Percentiles rank a stretch among this genome's conserved stretches.
These are phyloP conservation scores for Spathaspora gorwiae DNA, from an alignment of 805 yeast genomes.

Conservation along the genomic window DNA sequence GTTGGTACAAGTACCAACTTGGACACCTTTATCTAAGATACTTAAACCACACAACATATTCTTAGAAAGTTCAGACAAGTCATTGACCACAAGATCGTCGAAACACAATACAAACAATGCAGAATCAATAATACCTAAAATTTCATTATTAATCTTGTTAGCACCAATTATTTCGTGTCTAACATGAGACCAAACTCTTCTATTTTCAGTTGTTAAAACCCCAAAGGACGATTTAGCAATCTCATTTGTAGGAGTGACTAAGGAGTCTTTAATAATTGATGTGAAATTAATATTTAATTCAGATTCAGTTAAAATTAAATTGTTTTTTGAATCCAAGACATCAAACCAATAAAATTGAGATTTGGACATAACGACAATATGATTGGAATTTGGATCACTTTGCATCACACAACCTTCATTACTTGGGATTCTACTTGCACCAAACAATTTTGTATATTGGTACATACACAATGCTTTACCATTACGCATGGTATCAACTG, in stretches of 20 bases:
- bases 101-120: slow-evolving; percentile 80
- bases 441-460: slow-evolving; percentile 82
- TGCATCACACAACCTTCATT: slow-evolving; percentile 79
- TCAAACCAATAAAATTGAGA: slow-evolving; percentile 96
- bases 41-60: slow-evolving; percentile 88
- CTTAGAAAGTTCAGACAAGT: slow-evolving; percentile 63
- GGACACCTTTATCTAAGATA: slow-evolving; percentile 75
- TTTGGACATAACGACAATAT: slow-evolving; percentile 74
- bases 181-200: slow-evolving; percentile 81
- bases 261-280: slow-evolving; percentile 72
- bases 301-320: slow-evolving; percentile 67
- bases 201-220: slow-evolving; percentile 82
- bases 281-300: slow-evolving; percentile 73
- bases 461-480: slow-evolving; percentile 78
- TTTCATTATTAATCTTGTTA: slow-evolving; percentile 59
- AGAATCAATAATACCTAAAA: slow-evolving; percentile 69
- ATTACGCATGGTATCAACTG: slow-evolving; percentile 63
- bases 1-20: slow-evolving; percentile 90
- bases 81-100: slow-evolving; percentile 68
- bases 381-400: slow-evolving; percentile 69
- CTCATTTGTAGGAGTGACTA: slow-evolving; percentile 47
- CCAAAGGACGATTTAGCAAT: slow-evolving; percentile 80
- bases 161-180: slow-evolving; percentile 47
- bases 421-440: slow-evolving; percentile 83
- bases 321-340: slow-evolving; percentile 70